Percentiles rank a stretch among this genome's conserved stretches.
phyloP scores from a whole-genome alignment of 2,329 filamentous ascomycete genomes.

The Claviceps sp. region DNA sequence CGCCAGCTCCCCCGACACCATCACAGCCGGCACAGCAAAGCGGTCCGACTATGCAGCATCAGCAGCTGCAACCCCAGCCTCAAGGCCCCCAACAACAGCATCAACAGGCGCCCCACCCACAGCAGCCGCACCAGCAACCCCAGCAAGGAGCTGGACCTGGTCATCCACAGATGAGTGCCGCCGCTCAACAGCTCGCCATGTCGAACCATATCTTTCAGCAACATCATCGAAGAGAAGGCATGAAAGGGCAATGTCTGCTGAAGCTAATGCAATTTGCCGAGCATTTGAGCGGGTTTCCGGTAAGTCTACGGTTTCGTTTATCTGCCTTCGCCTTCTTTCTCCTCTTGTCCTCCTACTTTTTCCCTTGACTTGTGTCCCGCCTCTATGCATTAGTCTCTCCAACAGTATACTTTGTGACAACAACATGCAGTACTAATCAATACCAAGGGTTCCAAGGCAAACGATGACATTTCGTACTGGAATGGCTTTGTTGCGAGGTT shows the following conservation, averaged over 20 bases:
- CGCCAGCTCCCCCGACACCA: conserved; percentile 20
- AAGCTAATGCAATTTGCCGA: conserved; percentile 51
- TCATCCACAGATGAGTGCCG: conserved; percentile 17
- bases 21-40: conserved; percentile 6
- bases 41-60: conserved; percentile 21
- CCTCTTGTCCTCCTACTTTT: background rate
- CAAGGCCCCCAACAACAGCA: conserved; percentile 1
- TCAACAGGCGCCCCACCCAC: conserved; percentile 2
- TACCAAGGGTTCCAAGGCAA: conserved; percentile 39
- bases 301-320: conserved; percentile 17
- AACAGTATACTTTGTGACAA: too few relatives aligned
- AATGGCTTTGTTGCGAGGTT: conserved; percentile 64
- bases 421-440: background rate
- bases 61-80: conserved; percentile 14
- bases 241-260: conserved; percentile 44
- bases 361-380: background rate
- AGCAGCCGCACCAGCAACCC: conserved; percentile 12
- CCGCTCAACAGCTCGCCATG: conserved; percentile 23
- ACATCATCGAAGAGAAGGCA: conserved; percentile 35
- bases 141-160: conserved; percentile 5
- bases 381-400: too few relatives aligned
- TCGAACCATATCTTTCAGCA: conserved; percentile 26
- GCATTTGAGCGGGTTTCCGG: conserved; percentile 43
- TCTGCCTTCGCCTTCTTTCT: background rate
- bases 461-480: conserved; percentile 66